Base-by-base conservation (phyloP, 306 rosid genomes). In the Prunus davidiana region DNA sequence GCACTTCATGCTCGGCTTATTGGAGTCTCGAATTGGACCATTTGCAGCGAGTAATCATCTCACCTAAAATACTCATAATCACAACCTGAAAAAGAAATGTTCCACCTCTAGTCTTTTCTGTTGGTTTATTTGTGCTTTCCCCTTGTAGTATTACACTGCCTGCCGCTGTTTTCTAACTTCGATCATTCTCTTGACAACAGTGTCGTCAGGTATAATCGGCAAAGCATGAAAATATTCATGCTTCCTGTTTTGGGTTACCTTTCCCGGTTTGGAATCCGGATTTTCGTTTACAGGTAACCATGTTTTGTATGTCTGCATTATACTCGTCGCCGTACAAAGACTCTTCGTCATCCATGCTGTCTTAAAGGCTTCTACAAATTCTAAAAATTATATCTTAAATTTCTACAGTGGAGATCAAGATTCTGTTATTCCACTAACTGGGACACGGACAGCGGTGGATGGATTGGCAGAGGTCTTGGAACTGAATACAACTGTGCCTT, bases 1-100 rank as follows among this genome's bases (percentile, higher is more conserved):
- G 95, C 91, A 80, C 83, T 91, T 49, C 92, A 89, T 54, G 94
- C 92, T 41, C 80, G 62, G 82, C 91, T 91, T 50, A 77, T 86
- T 12, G 92, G 94, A 41, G 67, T 88, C 63, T 11, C 67, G 3
- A 14, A 3, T 1, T 91, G 93, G 94, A 76, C 80, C 6, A 22
- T 76, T 76, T 91, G 94, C 75, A 89, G 88, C 87, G 71, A 56
- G 97, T 89, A 82, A 79, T 45, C 30, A 30, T 41, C 18, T 2
- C 14, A 34, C 20, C 32, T 69, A 24, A 45, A n/a, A 45, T 54
- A 54, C 43, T 34, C 43, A 54, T 18, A 50, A 4, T 54, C 24
- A 54, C 60, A 19, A 19, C 11, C 55, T 50, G 18, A 32, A 32
- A 32, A 49, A 54, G n/a, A 54, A 6, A 15, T 54, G 20, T 54